Conservation (phyloP, 768 basidiomycete genomes). For the Boletus fagicola region DNA sequence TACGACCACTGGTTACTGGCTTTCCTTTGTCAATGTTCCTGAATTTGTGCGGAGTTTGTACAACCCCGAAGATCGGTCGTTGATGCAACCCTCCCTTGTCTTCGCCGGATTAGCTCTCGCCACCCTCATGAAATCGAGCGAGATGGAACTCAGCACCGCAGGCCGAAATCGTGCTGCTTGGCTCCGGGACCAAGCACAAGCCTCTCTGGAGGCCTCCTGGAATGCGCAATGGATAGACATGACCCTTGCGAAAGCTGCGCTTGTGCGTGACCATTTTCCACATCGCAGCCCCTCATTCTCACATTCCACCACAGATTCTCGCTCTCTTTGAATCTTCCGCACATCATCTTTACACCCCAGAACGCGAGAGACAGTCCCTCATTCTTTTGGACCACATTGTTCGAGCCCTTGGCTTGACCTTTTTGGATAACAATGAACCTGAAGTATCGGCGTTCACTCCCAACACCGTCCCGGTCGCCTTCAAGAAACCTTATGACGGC, state of each 20-base stretch:
- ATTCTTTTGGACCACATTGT: constrained; percentile 65
- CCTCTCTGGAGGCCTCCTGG: constrained; percentile 51
- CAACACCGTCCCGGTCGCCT: constrained; percentile 49
- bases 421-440: constrained; percentile 55
- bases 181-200: constrained; percentile 56
- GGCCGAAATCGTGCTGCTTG: constrained; percentile 60
- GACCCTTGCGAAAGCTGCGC: constrained; percentile 68
- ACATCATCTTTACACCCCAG: constrained; percentile 61
- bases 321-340: constrained; percentile 76
- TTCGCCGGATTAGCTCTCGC: constrained; percentile 68
- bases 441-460: constrained; percentile 52
- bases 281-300: constrained; percentile 3
- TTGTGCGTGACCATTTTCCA: constrained; percentile 41
- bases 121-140: constrained; percentile 70
- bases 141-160: constrained; percentile 50
- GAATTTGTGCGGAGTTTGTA: constrained; percentile 53
- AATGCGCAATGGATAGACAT: constrained; percentile 54
- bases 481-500: constrained; percentile 30
- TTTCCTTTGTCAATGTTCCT: constrained; percentile 65
- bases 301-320: constrained; percentile 50
- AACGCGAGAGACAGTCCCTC: constrained; percentile 53
- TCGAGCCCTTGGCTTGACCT: constrained; percentile 50
- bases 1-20: constrained; percentile 58
- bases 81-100: constrained; percentile 70
- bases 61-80: constrained; percentile 49